phyloP scores from a whole-genome alignment of 1,139 yeast species.

The Saccharomyces hybrid region DNA sequence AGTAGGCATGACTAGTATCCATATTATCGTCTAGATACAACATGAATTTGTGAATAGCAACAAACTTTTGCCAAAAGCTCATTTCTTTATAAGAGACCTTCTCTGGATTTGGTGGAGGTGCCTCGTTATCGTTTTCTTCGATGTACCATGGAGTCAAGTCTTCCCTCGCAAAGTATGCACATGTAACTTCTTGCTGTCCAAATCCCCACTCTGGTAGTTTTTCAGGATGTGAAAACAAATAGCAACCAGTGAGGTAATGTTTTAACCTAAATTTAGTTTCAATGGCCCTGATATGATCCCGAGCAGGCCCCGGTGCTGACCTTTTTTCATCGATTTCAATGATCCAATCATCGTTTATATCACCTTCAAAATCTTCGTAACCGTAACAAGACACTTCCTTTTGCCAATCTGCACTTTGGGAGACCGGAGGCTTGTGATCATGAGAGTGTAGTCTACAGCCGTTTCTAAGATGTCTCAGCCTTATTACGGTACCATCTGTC shows the following conservation, averaged over 20 bases:
- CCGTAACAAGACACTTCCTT: conserved; percentile 94
- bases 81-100: conserved; percentile 55
- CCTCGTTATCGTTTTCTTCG: conserved; percentile 61
- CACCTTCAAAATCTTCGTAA: conserved; percentile 83
- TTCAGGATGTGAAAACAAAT: conserved; percentile 76
- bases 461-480: conserved; percentile 64
- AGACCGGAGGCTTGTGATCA: conserved; percentile 89
- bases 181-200: conserved; percentile 93
- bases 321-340: conserved; percentile 70
- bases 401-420: conserved; percentile 84
- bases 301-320: conserved; percentile 53
- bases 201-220: conserved; percentile 95
- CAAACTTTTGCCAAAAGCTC: conserved; percentile 59
- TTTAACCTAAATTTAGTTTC: conserved; percentile 78
- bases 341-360: conserved; percentile 90
- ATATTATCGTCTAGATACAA: conserved; percentile 85
- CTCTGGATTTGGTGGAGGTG: conserved; percentile 41
- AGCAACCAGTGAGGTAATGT: conserved; percentile 87
- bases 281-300: conserved; percentile 61
- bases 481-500: conserved; percentile 69
- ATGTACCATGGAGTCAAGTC: conserved; percentile 79
- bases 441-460: conserved; percentile 89
- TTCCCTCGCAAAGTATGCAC: conserved; percentile 75
- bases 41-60: conserved; percentile 81
- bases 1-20: conserved; percentile 36